A percentile compares a stretch with the other conserved stretches of the same genome.
phyloP scores from a whole-genome alignment of 2,329 filamentous ascomycete species.

The Leptographium radiaticola region DNA sequence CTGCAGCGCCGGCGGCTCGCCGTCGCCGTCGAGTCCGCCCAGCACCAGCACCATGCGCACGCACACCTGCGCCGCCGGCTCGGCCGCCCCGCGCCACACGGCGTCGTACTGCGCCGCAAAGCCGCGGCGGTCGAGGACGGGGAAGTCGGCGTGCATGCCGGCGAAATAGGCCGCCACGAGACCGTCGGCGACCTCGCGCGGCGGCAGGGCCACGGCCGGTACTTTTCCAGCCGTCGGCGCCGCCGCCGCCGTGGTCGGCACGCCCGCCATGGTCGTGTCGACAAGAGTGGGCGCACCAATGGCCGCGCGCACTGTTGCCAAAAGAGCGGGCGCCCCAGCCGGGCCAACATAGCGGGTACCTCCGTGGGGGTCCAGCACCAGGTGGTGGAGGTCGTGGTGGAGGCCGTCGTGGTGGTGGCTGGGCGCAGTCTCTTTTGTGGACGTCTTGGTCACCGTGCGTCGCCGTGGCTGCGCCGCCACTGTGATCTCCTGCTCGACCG shows the following conservation, averaged over 20 bases:
- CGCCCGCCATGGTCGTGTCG: neutral
- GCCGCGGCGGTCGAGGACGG: conserved; percentile 9
- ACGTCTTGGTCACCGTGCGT: neutral
- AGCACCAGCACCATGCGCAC: conserved; percentile 13
- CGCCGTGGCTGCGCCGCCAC: neutral
- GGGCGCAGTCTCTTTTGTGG: neutral
- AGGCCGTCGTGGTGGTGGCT: neutral
- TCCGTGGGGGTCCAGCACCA: conserved; percentile 6
- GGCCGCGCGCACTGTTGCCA: conserved; percentile 8
- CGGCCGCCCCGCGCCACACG: conserved; percentile 6
- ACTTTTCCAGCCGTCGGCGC: neutral
- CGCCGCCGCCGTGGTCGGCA: neutral
- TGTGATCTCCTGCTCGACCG: neutral
- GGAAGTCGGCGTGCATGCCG: conserved; percentile 11
- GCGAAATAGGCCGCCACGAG: conserved; percentile 10
- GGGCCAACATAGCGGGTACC: conserved; percentile 10
- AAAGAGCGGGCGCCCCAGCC: conserved; percentile 9
- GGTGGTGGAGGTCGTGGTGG: neutral
- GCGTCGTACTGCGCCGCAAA: conserved; percentile 10
- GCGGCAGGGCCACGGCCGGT: conserved; percentile 6
- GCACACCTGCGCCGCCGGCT: conserved; percentile 12
- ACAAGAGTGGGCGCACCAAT: neutral
- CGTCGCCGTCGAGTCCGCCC: conserved; percentile 7
- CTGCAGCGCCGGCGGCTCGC: conserved; percentile 6
- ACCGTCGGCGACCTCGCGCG: conserved; percentile 10